These are phyloP conservation scores for Tardiomyces depauwii DNA, from an alignment of 1,139 yeast species.

Conservation along the genomic window DNA sequence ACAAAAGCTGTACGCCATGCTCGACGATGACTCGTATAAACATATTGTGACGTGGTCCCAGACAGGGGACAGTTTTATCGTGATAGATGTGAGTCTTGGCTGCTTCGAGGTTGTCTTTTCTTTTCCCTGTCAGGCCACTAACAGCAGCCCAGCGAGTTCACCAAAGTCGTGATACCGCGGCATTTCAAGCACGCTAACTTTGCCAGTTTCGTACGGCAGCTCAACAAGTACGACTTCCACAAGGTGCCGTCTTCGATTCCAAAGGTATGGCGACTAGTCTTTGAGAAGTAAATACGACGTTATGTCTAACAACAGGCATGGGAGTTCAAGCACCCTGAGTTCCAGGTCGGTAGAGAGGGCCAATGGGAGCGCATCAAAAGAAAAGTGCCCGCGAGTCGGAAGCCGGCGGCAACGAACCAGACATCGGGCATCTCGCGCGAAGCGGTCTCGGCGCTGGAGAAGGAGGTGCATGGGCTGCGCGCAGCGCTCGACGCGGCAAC, in stretches of 20 bases:
- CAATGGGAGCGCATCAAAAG: constrained; percentile 67
- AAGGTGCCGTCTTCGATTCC: constrained; percentile 56
- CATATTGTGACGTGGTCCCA: constrained; percentile 77
- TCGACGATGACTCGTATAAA: constrained; percentile 65
- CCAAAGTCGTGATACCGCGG: constrained; percentile 72
- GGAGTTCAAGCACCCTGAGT: constrained; percentile 92
- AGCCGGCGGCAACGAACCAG: constrained; percentile 10
- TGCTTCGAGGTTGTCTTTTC: constrained; percentile 3
- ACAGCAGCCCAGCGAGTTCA: constrained; percentile 42
- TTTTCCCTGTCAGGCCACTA: neutral
- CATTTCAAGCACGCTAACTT: constrained; percentile 92
- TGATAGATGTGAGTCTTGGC: constrained; percentile 39
- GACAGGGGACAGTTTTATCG: constrained; percentile 76
- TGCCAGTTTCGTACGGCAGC: constrained; percentile 87
- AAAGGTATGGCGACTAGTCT: constrained; percentile 22
- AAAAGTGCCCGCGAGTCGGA: constrained; percentile 56
- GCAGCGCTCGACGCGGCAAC: constrained; percentile 2
- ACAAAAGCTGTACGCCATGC: constrained; percentile 41
- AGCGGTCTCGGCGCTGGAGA: constrained; percentile 2
- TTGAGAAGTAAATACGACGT: neutral
- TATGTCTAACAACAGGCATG: constrained; percentile 38
- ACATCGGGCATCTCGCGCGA: constrained; percentile 1
- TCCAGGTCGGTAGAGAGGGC: constrained; percentile 48
- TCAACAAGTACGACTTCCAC: constrained; percentile 95
- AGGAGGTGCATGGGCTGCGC: constrained; percentile 3